Base-by-base conservation (phyloP, 208 protist genomes). In the Naegleria fowleri region DNA sequence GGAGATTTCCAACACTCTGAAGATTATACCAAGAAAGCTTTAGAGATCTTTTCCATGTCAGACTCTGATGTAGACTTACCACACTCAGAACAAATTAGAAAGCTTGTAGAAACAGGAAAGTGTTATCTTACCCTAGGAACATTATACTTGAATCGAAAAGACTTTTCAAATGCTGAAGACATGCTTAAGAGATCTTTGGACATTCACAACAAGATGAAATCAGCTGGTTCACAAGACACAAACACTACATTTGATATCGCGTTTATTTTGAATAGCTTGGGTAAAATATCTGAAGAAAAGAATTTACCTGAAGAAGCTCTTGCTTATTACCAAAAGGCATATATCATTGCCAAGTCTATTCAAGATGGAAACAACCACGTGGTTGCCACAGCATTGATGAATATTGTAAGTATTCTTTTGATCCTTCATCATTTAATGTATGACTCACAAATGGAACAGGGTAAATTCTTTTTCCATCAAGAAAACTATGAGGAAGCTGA, bases 81-180 rank as follows among this genome's bases (percentile, higher is more conserved):
- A 16, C 13, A 43, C 15, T 2, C 15, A 43, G 79, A 85, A 85
- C 79, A 85, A 85, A 43, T 43, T 43, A n/a, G 79, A 43, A 39
- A 43, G 41, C n/a, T 39, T 9, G 9, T 43, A 16, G 79, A 85
- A 85, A 85, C 38, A 15, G 79, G 38, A 25, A 85, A 85, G 22
- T 85, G 79, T 43, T 85, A 85, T 43, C 36, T 85, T 0, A 85
- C 79, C 7, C n/a, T 85, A 25, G 79, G 38, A 85, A 85, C 79
- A 43, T 0, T 85, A 29, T 79, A 79, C n/a, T 79, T 79, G 29
- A 79, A 79, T 79, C 38, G 41, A 5, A 85, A 85, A 25, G 15
- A 43, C 22, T 43, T 43, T 29, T 22, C 1, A 1, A 43, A 36
- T 85, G 79, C 79, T 40, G 79, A 85, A 25, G 15, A 85, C 22